Base-by-base conservation (phyloP, 169 alveolate species). In the Cytauxzoon felis region DNA sequence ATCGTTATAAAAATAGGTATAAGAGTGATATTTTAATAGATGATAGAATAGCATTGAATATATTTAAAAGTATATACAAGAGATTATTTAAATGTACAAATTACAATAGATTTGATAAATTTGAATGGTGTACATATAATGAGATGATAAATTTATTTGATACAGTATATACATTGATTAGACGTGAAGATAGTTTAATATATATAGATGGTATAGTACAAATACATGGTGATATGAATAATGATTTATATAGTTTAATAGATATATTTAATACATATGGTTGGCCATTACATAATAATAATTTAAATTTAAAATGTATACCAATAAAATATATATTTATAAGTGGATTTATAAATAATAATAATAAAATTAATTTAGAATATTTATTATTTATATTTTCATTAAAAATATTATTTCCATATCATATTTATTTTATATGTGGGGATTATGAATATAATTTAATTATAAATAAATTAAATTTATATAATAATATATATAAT, bases 231-330 rank as follows among this genome's bases (percentile, higher is more conserved):
- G 81, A 80, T 19, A 36, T 85, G 7, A 81, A 80, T 56, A 87
- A 86, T 0, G 78, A 69, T 49, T 53, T 85, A 23, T 54, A 33
- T 30, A 70, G 65, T 11, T 57, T 85, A 1, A 32, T 80, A 18
- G 87, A 80, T 38, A 56, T 73, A n/a, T 85, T 85, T 54, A 85
- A 85, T 51, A 21, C 73, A 45, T 70, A 65, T 43, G 85, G 85
- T 21, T 85, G 91, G 91, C 91, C 91, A 11, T 24, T 85, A 51
- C 86, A 73, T 19, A 64, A 68, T 26, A 36, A 54, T 23, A 73
- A 21, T 60, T 23, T 30, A n/a, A 41, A 13, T 45, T n/a, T 7
- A 18, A 13, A 13, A 0, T 11, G 5, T 23, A 61, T 24, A 5
- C 53, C 38, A 18, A 61, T 53, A 24, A 24, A 33, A 16, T n/a